Evolutionary conservation across 2,329 filamentous ascomycete species (phyloP).

Genomic region (Periconia macrospinosa): DNA sequence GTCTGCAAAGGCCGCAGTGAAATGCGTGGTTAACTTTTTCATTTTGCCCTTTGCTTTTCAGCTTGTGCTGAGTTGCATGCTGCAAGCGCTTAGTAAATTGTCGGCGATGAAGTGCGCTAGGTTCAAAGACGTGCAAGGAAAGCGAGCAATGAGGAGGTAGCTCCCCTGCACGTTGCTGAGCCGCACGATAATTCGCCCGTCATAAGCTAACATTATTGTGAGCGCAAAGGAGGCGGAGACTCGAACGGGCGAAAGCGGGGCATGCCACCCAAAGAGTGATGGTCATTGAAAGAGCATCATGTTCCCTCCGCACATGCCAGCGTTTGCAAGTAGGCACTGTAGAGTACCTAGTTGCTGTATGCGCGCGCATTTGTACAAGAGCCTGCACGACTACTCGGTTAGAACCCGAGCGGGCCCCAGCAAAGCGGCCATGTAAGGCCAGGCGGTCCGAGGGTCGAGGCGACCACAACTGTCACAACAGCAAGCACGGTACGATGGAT

Average conservation of each 20-base stretch:
- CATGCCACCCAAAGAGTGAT: too few relatives aligned
- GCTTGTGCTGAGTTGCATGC: not conserved
- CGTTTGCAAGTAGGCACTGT: not conserved
- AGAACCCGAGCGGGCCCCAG: not conserved
- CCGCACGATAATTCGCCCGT: not conserved
- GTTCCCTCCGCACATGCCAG: not conserved
- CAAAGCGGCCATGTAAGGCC: not conserved
- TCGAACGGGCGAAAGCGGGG: too few relatives aligned
- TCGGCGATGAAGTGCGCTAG: not conserved
- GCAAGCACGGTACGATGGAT: not conserved
- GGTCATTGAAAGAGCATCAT: too few relatives aligned
- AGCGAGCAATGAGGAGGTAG: not conserved
- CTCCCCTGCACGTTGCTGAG: not conserved
- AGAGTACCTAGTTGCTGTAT: too few relatives aligned
- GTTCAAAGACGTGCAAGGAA: not conserved
- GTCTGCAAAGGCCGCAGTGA: not conserved
- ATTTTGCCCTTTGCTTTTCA: not conserved
- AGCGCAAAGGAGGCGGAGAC: not conserved
- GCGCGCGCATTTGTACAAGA: too few relatives aligned
- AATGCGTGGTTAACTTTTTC: too few relatives aligned
- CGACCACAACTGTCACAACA: too few relatives aligned
- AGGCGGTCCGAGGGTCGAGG: too few relatives aligned
- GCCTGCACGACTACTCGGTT: not conserved
- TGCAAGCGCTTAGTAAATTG: not conserved
- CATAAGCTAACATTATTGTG: slow-evolving; percentile 14